Base-by-base conservation (phyloP, 805 yeast genomes). In the Teunomyces atbi region DNA sequence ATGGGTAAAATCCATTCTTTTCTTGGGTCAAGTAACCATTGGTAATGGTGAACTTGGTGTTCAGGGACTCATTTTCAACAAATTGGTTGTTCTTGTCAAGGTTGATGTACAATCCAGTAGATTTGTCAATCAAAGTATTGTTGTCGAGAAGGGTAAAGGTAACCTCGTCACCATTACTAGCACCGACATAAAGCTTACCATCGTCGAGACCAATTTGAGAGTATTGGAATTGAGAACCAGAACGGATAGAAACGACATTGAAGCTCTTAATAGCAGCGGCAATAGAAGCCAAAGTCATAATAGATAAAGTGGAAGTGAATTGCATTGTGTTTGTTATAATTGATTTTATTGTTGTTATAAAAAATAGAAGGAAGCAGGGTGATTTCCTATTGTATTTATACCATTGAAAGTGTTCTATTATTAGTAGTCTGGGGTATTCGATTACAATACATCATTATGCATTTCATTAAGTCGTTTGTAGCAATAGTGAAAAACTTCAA, bases 221-320 rank as follows among this genome's bases (percentile, higher is more conserved):
- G 50, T 57, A 61, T 33, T 64, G 68, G 55, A 53, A 59, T 8
- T 37, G 44, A 7, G 65, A 53, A 6, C 65, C 68, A 6, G 67
- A 62, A 36, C 57, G 55, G 28, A 62, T 59, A 19, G 57, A 46
- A 27, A 60, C 42, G 13, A 58, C 49, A 20, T 47, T 36, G 45
- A 63, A 53, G 15, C 53, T 43, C 42, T 50, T 53, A 8, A 57
- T 60, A 16, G 67, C 62, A 18, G 56, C 44, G 30, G 64, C 66
- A 30, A 60, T 45, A 23, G 47, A 23, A 45, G 55, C 51, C 26
- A 61, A 30, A 32, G 62, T 45, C 40, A 59, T 46, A 34, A 56
- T 45, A 6, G 62, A 54, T 26, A 61, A 45, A 32, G 59, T 47
- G 19, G 49, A 45, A 18, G 52, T 38, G 21, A 51, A 48, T 48